A percentile compares a stretch with the other conserved stretches of the same genome.
Evolutionary conservation across 805 yeast genomes (phyloP).

Genomic region (Yamadazyma takamatsuzukensis): DNA sequence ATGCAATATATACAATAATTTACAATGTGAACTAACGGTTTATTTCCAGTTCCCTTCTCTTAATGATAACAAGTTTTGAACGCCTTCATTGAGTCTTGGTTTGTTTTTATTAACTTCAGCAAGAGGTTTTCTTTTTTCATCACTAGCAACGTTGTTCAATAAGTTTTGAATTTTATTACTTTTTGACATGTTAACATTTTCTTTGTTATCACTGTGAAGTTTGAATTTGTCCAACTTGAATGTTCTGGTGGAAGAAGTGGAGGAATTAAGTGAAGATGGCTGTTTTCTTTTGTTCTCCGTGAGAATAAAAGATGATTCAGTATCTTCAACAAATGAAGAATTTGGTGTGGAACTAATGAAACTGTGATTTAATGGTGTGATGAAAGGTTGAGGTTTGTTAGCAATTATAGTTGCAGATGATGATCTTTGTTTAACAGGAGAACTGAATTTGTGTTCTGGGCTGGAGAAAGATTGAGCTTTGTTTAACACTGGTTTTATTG

Average conservation of each 20-base stretch:
- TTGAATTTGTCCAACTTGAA: conserved; percentile 29
- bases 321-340: conserved; percentile 15
- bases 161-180: conserved; percentile 15
- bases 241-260: conserved; percentile 28
- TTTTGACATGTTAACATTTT: conserved; percentile 13
- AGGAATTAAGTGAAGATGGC: conserved; percentile 27
- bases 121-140: conserved; percentile 25
- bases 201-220: conserved; percentile 17
- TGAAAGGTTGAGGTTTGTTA: conserved; percentile 1
- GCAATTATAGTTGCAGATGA: conserved; percentile 12
- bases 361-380: conserved; percentile 1
- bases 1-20: conserved; percentile 5
- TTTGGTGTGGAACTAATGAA: conserved; percentile 12
- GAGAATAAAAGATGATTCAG: conserved; percentile 11
- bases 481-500: conserved; percentile 18
- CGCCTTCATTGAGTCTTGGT: conserved; percentile 25
- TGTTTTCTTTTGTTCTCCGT: conserved; percentile 32
- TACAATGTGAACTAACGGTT: background rate
- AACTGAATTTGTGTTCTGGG: conserved; percentile 13
- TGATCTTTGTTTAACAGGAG: conserved; percentile 20
- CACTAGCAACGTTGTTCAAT: conserved; percentile 15
- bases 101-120: conserved; percentile 19
- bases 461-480: conserved; percentile 22
- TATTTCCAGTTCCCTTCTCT: conserved; percentile 33
- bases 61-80: conserved; percentile 38